phyloP scores from a whole-genome alignment of 2,329 filamentous ascomycete species.

The Colletotrichum siamense region DNA sequence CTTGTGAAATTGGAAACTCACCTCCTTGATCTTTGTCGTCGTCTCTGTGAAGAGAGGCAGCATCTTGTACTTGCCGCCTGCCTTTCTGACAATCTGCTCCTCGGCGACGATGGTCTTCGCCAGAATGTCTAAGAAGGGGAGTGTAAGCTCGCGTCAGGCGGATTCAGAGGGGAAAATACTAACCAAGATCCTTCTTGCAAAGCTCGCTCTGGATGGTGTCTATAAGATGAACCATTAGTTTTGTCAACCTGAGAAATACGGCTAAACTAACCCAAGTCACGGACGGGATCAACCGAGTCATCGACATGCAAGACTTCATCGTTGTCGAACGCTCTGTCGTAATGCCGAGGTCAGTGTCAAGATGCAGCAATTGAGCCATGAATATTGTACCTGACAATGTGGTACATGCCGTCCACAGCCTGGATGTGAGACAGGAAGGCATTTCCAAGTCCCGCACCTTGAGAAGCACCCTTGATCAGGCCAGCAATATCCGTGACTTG shows the following conservation, averaged over 20 bases:
- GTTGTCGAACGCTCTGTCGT: constrained; percentile 46
- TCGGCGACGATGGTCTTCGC: constrained; percentile 43
- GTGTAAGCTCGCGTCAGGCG: neutral
- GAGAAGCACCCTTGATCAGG: constrained; percentile 48
- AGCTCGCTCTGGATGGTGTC: constrained; percentile 44
- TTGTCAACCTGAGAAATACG: neutral
- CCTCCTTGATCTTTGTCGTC: constrained; percentile 43
- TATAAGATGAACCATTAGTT: constrained; percentile 14
- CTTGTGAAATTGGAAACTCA: neutral
- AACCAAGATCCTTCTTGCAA: constrained; percentile 44
- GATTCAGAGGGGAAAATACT: constrained; percentile 4
- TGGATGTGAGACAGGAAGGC: constrained; percentile 51
- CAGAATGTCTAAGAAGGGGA: constrained; percentile 37
- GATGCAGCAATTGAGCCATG: neutral
- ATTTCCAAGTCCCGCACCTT: constrained; percentile 50
- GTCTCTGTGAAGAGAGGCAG: constrained; percentile 48
- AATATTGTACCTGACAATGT: constrained; percentile 42
- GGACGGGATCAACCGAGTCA: constrained; percentile 49
- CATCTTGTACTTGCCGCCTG: constrained; percentile 51
- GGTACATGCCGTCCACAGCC: constrained; percentile 51
- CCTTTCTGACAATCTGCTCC: constrained; percentile 44
- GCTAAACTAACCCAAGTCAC: constrained; percentile 41
- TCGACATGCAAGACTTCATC: constrained; percentile 52
- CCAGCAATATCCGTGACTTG: constrained; percentile 52
- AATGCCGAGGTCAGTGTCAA: constrained; percentile 7